Percentiles rank a stretch among this genome's conserved stretches.
Evolutionary conservation across 192 early-diverging fungal species (phyloP).

Genomic region (Coemansia sp.): DNA sequence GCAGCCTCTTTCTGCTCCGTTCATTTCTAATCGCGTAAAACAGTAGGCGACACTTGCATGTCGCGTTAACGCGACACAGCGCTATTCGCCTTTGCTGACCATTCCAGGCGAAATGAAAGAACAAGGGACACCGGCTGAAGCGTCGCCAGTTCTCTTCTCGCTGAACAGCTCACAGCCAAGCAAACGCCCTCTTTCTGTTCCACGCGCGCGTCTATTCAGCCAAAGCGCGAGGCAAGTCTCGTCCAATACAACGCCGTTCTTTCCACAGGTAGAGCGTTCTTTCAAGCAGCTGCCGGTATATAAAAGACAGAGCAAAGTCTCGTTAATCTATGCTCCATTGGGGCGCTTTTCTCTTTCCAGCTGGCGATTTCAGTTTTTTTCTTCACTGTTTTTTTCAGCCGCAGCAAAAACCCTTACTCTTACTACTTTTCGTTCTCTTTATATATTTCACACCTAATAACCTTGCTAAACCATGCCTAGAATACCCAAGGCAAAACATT

Average conservation of each 20-base stretch:
- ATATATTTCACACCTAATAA: neutral
- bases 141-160: too few species aligned
- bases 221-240: too few species aligned
- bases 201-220: neutral
- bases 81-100: neutral
- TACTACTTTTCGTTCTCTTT: neutral
- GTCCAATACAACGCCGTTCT: neutral
- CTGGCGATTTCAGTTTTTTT: neutral
- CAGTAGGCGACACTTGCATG: neutral
- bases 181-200: neutral
- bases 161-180: neutral
- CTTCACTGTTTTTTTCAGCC: too few species aligned
- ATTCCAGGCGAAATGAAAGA: neutral
- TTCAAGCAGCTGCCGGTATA: neutral
- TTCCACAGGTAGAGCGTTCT: neutral
- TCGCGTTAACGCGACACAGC: neutral
- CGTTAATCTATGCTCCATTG: neutral
- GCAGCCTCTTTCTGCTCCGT: neutral
- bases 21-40: neutral
- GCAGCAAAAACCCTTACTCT: neutral
- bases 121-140: too few species aligned
- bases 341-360: neutral
- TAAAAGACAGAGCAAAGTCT: neutral
- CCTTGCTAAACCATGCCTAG: neutral
- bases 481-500: neutral